Evolutionary conservation across 2,329 filamentous ascomycete genomes (phyloP).

Genomic region (Cyphellophora europaea): DNA sequence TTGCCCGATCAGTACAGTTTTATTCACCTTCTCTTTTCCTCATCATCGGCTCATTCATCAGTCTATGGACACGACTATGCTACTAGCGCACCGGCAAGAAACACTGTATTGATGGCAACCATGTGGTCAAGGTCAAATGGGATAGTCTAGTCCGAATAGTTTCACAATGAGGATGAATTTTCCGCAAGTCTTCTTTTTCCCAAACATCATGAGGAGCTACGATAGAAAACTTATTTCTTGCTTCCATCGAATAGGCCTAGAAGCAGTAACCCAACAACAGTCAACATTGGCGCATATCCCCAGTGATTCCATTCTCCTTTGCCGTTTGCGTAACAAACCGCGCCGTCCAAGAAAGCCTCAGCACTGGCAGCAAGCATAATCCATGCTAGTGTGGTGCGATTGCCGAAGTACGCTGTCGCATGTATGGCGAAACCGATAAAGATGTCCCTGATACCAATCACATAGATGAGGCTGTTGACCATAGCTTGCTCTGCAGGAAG

Average conservation of each 20-base stretch:
- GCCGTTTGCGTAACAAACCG: slow-evolving; percentile 31
- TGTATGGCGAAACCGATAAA: slow-evolving; percentile 38
- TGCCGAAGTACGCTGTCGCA: slow-evolving; percentile 29
- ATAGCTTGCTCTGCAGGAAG: background rate
- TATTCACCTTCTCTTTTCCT: no score
- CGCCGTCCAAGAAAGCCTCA: slow-evolving; percentile 39
- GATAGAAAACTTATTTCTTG: background rate
- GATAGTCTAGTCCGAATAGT: no score
- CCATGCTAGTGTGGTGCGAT: slow-evolving; percentile 30
- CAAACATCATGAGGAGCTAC: no score
- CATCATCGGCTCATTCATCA: no score
- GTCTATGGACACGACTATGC: no score
- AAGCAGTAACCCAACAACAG: background rate
- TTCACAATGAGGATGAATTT: no score
- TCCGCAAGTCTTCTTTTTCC: no score
- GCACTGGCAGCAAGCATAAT: slow-evolving; percentile 31
- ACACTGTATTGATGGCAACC: no score
- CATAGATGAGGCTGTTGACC: slow-evolving; percentile 5
- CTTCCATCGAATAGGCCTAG: background rate
- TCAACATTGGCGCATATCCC: background rate
- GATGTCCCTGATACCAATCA: slow-evolving; percentile 42
- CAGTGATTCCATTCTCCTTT: slow-evolving; percentile 41
- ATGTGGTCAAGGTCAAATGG: no score
- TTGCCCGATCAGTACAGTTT: no score
- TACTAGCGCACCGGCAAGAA: no score